Conservation (phyloP, 345 rosid genomes). For the Acer yangbiense region DNA sequence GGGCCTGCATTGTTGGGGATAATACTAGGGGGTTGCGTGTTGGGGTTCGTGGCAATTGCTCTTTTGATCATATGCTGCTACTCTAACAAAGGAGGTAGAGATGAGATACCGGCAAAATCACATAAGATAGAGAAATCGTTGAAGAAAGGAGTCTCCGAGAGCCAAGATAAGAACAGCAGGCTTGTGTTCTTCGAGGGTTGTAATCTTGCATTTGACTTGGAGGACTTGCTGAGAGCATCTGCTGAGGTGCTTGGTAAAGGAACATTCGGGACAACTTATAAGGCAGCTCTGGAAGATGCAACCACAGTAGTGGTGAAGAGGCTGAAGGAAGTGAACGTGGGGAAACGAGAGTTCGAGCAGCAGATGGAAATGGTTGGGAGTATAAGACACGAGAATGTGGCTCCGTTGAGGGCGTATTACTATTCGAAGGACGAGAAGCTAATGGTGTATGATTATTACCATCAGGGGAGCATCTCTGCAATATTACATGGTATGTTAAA, state of each 20-base stretch:
- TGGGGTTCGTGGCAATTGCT: slow-evolving; percentile 42
- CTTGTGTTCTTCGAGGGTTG: slow-evolving; percentile 88
- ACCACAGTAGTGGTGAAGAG: slow-evolving; percentile 90
- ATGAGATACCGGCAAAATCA: slow-evolving; percentile 35
- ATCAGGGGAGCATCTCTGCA: slow-evolving; percentile 71
- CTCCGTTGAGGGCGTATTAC: slow-evolving; percentile 76
- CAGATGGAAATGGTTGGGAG: slow-evolving; percentile 76
- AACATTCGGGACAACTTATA: slow-evolving; percentile 83
- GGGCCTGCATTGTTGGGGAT: slow-evolving; percentile 59
- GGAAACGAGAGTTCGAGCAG: slow-evolving; percentile 85
- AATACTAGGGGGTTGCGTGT: slow-evolving; percentile 48
- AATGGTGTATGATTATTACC: slow-evolving; percentile 73
- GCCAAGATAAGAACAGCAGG: slow-evolving; percentile 55
- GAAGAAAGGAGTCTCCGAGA: slow-evolving; percentile 56
- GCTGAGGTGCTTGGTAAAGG: slow-evolving; percentile 98
- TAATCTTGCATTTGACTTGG: slow-evolving; percentile 75
- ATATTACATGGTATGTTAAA: slow-evolving; percentile 68
- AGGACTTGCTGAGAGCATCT: slow-evolving; percentile 90
- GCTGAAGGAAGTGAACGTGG: slow-evolving; percentile 73
- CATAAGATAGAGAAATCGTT: slow-evolving; percentile 46
- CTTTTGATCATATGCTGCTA: slow-evolving; percentile 47
- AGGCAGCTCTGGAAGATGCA: slow-evolving; percentile 83
- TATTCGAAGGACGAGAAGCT: slow-evolving; percentile 97
- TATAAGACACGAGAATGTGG: slow-evolving; percentile 81
- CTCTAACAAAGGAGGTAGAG: slow-evolving; percentile 33